Evolutionary conservation across 345 rosid species (phyloP).

Genomic region (Rhizophora mangle): DNA sequence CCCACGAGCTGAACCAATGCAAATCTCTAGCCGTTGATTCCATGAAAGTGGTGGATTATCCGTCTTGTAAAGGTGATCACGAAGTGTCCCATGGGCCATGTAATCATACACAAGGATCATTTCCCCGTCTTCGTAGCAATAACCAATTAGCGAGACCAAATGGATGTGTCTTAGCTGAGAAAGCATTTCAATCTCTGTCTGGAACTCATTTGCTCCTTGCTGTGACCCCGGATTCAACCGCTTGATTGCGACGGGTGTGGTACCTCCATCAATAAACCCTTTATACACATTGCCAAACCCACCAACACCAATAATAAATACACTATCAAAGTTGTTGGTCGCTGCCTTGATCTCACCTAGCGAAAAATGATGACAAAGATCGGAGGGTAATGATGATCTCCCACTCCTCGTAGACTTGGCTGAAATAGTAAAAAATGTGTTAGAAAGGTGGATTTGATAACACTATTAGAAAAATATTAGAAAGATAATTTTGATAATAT

Average conservation of each 20-base stretch:
- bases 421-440: conserved; percentile 12
- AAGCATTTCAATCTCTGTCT: no score
- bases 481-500: no score
- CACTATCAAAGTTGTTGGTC: conserved; percentile 27
- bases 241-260: conserved; percentile 32
- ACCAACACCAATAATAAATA: conserved; percentile 26
- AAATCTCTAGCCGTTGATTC: conserved; percentile 35
- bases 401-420: background rate
- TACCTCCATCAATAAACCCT: conserved; percentile 14
- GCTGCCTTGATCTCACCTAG: conserved; percentile 30
- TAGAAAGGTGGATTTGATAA: no score
- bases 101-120: conserved; percentile 16
- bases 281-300: conserved; percentile 41
- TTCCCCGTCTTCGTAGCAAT: no score
- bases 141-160: no score
- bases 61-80: conserved; percentile 22
- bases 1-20: conserved; percentile 38
- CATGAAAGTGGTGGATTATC: conserved; percentile 22
- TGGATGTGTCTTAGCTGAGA: no score
- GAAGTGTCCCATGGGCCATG: conserved; percentile 27
- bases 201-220: conserved; percentile 30
- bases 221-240: conserved; percentile 28
- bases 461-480: no score
- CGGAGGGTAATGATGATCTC: conserved; percentile 20
- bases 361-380: conserved; percentile 29